Evolutionary conservation across 306 rosid genomes (phyloP), one percentile per base, ranked within the genome.

Genomic region (Mimosa bimucronata): DNA sequence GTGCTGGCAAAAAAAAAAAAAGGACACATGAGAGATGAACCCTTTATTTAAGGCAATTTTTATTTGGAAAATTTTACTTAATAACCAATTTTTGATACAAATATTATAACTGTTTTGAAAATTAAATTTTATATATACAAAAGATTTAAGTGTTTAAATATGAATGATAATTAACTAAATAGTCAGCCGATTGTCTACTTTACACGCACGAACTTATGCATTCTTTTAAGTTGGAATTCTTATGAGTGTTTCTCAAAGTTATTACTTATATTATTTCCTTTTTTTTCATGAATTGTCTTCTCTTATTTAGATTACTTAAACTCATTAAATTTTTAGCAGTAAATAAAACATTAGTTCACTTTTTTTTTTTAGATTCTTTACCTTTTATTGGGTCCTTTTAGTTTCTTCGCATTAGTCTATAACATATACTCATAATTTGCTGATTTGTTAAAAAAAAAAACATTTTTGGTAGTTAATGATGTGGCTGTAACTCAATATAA

Each of bases 41-140:
- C n/a, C 16, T 15, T 48, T 46, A 62, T 31, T 52, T 75, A 3
- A 64, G 16, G 61, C 84, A 86, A 66, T 38, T 55, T 53, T 55
- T n/a, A 55, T 55, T 19, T 2, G 28, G 62, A 8, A 52, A n/a
- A 2, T 8, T n/a, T 55, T 55, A 55, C 13, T 2, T 21, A 21
- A 21, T 8, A 9, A 7, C 12, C 28, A 0, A 21, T n/a, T n/a
- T 55, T n/a, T 55, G 28, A 55, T 55, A 21, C 9, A 21, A n/a
- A 55, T 0, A 55, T 21, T 7, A n/a, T 6, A 53, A 53, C 7
- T 10, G n/a, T n/a, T n/a, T 19, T 53, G 60, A 53, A 53, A 53
- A 7, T 19, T 50, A 50, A 50, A 50, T 50, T 50, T 0, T 21
- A 16, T 5, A 14, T 45, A 3, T 14, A 0, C 52, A 16, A 45